phyloP scores from a whole-genome alignment of 2,329 filamentous ascomycete species.

The Pseudocercospora eumusae region DNA sequence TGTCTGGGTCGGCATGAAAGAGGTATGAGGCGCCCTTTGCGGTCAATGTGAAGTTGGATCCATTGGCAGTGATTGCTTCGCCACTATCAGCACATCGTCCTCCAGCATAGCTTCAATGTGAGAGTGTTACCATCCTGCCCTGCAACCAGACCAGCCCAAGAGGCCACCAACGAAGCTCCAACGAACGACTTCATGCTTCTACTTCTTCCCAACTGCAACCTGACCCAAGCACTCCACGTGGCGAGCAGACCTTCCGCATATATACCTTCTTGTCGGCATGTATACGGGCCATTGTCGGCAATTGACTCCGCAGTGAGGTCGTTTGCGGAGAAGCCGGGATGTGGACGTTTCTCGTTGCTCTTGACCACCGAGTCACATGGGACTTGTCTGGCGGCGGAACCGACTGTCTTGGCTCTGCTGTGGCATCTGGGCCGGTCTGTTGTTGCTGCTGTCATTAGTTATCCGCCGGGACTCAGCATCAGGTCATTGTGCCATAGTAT shows the following conservation, averaged over 20 bases:
- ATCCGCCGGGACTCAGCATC: background rate
- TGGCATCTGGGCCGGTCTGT: background rate
- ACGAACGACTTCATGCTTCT: conserved; percentile 13
- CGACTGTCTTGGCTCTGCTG: background rate
- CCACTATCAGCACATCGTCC: background rate
- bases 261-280: background rate
- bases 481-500: background rate
- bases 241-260: background rate
- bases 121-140: conserved; percentile 12
- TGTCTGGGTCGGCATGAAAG: conserved; percentile 61
- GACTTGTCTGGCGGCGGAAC: background rate
- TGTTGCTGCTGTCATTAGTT: background rate
- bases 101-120: background rate
- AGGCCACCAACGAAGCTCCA: conserved; percentile 14
- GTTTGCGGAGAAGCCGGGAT: conserved; percentile 11
- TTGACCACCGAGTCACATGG: background rate
- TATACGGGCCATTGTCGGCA: background rate
- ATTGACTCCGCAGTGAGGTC: background rate
- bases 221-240: background rate
- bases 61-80: conserved; percentile 56
- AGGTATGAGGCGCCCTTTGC: conserved; percentile 61
- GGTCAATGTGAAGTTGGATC: conserved; percentile 59
- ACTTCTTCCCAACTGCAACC: background rate
- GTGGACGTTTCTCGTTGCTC: too few species aligned
- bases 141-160: conserved; percentile 2